Percentiles rank a stretch among this genome's conserved stretches.
phyloP scores from a whole-genome alignment of 1,139 yeast species.

The Taphrina communis region DNA sequence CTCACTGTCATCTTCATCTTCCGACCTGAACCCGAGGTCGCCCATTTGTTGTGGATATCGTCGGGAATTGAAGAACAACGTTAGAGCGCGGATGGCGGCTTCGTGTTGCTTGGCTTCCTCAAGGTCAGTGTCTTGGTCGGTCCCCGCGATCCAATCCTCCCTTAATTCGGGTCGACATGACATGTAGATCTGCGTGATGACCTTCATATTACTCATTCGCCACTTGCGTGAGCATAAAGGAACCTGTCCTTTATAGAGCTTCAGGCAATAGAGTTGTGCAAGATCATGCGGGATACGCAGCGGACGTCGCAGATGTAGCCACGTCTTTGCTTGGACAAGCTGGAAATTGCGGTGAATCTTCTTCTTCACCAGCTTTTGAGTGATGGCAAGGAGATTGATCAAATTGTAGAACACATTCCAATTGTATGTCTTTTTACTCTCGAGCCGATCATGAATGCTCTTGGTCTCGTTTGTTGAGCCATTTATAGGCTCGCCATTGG shows the following conservation, averaged over 20 bases:
- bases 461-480: neutral
- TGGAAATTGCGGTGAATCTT: constrained; percentile 55
- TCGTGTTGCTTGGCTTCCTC: constrained; percentile 69
- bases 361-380: constrained; percentile 52
- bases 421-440: neutral
- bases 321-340: constrained; percentile 55
- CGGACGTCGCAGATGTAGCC: constrained; percentile 53
- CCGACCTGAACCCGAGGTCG: constrained; percentile 53
- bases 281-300: constrained; percentile 62
- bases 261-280: constrained; percentile 73
- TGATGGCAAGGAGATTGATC: constrained; percentile 51
- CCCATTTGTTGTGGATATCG: constrained; percentile 62
- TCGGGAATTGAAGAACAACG: constrained; percentile 76
- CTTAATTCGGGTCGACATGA: constrained; percentile 72
- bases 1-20: constrained; percentile 50
- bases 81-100: constrained; percentile 75
- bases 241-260: constrained; percentile 74
- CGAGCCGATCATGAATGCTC: neutral
- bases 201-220: constrained; percentile 91
- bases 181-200: constrained; percentile 83
- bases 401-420: constrained; percentile 51
- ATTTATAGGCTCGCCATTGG: neutral
- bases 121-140: constrained; percentile 21
- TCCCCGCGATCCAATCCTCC: constrained; percentile 74
- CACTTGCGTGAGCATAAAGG: constrained; percentile 95